Percentiles rank a stretch among this genome's conserved stretches.
These are phyloP conservation scores for Sisymbrium altissimum DNA, from an alignment of 345 rosid species.

Conservation along the genomic window DNA sequence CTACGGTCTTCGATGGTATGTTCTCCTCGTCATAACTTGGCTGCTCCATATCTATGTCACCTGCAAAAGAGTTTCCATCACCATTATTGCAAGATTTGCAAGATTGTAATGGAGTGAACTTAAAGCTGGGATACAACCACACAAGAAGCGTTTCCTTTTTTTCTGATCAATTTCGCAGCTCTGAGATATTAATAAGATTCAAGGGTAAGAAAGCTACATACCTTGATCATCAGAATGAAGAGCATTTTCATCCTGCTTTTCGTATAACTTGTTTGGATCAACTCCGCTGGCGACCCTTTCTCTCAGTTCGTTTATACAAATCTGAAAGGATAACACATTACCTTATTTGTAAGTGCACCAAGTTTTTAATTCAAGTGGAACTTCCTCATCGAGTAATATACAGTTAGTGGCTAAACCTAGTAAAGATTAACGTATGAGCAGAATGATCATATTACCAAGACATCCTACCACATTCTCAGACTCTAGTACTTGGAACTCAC, in stretches of 20 bases:
- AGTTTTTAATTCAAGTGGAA: not conserved
- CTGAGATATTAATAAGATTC: not conserved
- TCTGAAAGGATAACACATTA: slow-evolving; percentile 37
- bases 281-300: slow-evolving; percentile 84
- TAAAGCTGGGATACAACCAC: not conserved
- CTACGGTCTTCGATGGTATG: slow-evolving; percentile 21
- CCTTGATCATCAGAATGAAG: slow-evolving; percentile 49
- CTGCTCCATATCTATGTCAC: slow-evolving; percentile 35
- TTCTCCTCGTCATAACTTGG: slow-evolving; percentile 35
- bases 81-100: not conserved
- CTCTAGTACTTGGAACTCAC: not conserved
- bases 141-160: slow-evolving; percentile 5
- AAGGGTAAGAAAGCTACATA: slow-evolving; percentile 19
- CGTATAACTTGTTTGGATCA: slow-evolving; percentile 72
- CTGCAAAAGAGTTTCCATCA: slow-evolving; percentile 26
- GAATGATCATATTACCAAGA: slow-evolving; percentile 9
- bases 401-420: not conserved
- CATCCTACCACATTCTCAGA: not conserved
- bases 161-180: not conserved
- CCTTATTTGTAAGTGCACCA: not conserved
- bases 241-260: slow-evolving; percentile 37
- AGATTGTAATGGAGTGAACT: not conserved
- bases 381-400: not conserved
- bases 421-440: not conserved
- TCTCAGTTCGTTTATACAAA: slow-evolving; percentile 64